phyloP scores from a whole-genome alignment of 805 yeast genomes.

The Blastobotrys chiropterorum region DNA sequence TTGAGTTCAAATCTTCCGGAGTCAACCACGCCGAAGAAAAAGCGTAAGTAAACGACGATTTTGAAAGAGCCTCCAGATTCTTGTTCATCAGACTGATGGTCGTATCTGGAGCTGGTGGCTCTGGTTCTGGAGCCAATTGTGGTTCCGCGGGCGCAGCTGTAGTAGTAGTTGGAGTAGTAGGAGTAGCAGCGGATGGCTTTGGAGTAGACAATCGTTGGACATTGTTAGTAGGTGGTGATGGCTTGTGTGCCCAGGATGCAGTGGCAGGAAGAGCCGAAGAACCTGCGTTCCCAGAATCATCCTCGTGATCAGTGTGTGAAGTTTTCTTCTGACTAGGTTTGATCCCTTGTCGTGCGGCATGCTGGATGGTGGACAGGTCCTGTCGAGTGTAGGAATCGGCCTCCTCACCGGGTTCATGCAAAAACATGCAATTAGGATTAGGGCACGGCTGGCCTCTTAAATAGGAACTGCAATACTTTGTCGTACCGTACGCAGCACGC shows the following conservation, averaged over 20 bases:
- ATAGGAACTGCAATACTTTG: conserved; percentile 96
- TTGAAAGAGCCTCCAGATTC: conserved; percentile 19
- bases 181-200: not conserved
- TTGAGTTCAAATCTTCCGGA: conserved; percentile 16
- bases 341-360: conserved; percentile 31
- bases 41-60: conserved; percentile 21
- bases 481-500: conserved; percentile 96
- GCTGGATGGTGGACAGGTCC: conserved; percentile 67
- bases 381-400: conserved; percentile 94
- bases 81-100: not conserved
- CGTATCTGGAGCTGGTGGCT: not conserved
- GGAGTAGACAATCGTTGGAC: not conserved
- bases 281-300: conserved; percentile 17
- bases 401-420: conserved; percentile 99
- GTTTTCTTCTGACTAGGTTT: conserved; percentile 1
- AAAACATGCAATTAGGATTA: conserved; percentile 96
- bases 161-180: not conserved
- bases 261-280: conserved; percentile 60
- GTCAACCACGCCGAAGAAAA: conserved; percentile 22
- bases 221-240: conserved; percentile 23
- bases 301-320: not conserved
- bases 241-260: conserved; percentile 56
- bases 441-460: conserved; percentile 94
- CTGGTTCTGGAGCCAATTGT: not conserved
- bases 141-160: not conserved